Conservation (phyloP, 129 eudicot genomes). For the Flaveria brownii region DNA sequence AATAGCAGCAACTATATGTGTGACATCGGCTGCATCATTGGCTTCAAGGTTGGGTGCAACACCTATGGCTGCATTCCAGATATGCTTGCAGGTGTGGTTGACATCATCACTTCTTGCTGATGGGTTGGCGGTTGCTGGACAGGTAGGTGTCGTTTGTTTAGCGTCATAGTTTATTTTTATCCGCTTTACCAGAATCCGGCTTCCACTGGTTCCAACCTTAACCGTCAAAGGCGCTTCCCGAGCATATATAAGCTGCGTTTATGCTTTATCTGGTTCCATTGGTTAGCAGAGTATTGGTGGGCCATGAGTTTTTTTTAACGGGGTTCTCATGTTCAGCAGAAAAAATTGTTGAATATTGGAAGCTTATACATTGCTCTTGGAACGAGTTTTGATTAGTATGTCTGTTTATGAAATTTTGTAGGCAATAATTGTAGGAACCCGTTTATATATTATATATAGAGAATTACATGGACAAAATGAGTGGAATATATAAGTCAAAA, state of each 20-base stretch:
- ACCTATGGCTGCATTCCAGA: conserved; percentile 84
- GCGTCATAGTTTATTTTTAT: neutral
- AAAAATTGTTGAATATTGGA: too few relatives aligned
- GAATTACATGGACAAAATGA: too few relatives aligned
- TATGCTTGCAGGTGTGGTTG: conserved; percentile 88
- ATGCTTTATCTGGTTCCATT: too few relatives aligned
- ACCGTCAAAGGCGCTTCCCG: too few relatives aligned
- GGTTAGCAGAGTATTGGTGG: too few relatives aligned
- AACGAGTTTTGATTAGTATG: neutral
- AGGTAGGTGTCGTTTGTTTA: conserved; percentile 38
- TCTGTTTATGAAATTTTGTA: conserved; percentile 15
- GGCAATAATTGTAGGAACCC: conserved; percentile 98
- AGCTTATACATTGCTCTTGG: neutral
- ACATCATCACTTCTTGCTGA: conserved; percentile 92
- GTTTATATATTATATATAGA: too few relatives aligned
- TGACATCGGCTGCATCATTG: conserved; percentile 78
- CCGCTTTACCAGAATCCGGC: too few relatives aligned
- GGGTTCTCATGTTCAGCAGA: too few relatives aligned
- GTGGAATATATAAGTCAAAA: too few relatives aligned
- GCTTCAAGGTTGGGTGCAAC: conserved; percentile 81
- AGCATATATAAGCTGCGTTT: too few relatives aligned
- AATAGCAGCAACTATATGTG: conserved; percentile 78
- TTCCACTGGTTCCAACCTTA: too few relatives aligned
- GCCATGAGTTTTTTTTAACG: too few relatives aligned
- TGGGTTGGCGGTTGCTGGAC: conserved; percentile 96